Conservation (phyloP, 805 yeast species). For the Kluyveromyces aestuarii region DNA sequence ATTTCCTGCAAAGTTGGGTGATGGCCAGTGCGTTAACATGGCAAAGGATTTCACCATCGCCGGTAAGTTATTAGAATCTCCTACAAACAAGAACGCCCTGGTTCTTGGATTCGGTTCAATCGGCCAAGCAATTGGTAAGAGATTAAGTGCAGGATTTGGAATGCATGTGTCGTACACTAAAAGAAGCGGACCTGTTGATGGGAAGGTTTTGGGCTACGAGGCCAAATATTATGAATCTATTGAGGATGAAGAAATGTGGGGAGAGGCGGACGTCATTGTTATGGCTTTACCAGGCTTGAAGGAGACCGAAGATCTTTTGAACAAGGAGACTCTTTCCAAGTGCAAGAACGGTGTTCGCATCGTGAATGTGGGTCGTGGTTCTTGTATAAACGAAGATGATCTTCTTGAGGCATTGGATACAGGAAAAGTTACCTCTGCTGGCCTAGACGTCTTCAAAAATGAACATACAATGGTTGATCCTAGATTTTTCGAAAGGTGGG, state of each 20-base stretch:
- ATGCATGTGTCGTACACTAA: constrained; percentile 58
- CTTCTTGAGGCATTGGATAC: constrained; percentile 48
- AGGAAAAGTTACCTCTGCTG: constrained; percentile 57
- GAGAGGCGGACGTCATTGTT: constrained; percentile 45
- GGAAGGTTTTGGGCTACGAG: constrained; percentile 35
- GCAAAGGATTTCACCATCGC: constrained; percentile 38
- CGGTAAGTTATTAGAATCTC: constrained; percentile 39
- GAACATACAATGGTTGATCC: constrained; percentile 47
- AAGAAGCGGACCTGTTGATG: constrained; percentile 34
- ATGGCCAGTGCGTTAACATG: constrained; percentile 29
- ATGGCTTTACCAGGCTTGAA: constrained; percentile 59
- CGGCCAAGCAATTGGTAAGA: constrained; percentile 54
- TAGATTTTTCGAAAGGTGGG: constrained; percentile 44
- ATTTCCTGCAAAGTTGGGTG: constrained; percentile 10
- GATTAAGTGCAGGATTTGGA: constrained; percentile 45
- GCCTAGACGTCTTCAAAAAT: constrained; percentile 60
- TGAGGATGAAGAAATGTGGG: constrained; percentile 31
- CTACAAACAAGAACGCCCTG: constrained; percentile 48
- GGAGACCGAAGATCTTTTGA: constrained; percentile 47
- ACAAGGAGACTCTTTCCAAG: constrained; percentile 36
- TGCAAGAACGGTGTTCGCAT: constrained; percentile 49
- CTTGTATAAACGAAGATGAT: constrained; percentile 58
- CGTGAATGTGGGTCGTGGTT: constrained; percentile 71
- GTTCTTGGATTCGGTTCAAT: constrained; percentile 72
- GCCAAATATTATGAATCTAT: constrained; percentile 39